Conservation (phyloP, 2,329 filamentous ascomycete genomes). For the Ceratocystis diversiconidia region DNA sequence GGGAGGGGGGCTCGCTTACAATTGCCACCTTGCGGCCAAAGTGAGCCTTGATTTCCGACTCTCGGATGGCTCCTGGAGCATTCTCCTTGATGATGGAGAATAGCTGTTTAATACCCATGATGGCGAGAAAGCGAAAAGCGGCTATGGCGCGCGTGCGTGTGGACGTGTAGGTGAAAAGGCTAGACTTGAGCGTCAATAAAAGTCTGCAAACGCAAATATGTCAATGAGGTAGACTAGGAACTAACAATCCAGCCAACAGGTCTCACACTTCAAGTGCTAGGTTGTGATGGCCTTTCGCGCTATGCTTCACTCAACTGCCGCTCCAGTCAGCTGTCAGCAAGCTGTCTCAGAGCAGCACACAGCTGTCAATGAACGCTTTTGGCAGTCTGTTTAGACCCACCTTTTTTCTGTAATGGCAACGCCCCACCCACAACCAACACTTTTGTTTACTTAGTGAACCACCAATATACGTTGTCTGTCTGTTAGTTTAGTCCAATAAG, state of each 20-base stretch:
- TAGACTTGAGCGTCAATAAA: not conserved
- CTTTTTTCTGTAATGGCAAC: not conserved
- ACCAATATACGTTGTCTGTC: too few species aligned
- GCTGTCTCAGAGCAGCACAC: too few species aligned
- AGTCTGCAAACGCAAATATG: too few species aligned
- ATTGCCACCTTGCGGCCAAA: constrained; percentile 98
- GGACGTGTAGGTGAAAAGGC: not conserved
- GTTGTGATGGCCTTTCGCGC: too few species aligned
- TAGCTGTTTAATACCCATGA: constrained; percentile 56
- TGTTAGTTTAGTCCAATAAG: too few species aligned
- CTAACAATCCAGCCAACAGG: too few species aligned
- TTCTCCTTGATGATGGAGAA: constrained; percentile 78
- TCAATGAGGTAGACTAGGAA: not conserved
- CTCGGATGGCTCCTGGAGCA: constrained; percentile 88
- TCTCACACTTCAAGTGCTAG: too few species aligned
- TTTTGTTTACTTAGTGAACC: too few species aligned
- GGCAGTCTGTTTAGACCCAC: not conserved
- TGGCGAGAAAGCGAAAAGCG: constrained; percentile 20
- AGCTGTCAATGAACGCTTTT: not conserved
- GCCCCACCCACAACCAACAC: not conserved
- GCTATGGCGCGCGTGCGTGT: not conserved
- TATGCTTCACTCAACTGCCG: not conserved
- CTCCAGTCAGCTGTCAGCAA: not conserved
- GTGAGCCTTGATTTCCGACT: constrained; percentile 96
- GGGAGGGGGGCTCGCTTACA: constrained; percentile 40